Percentiles rank a stretch among this genome's conserved stretches.
These are phyloP conservation scores for Cyclotella distinguenda DNA, from an alignment of 108 stramenopile species.

Conservation along the genomic window DNA sequence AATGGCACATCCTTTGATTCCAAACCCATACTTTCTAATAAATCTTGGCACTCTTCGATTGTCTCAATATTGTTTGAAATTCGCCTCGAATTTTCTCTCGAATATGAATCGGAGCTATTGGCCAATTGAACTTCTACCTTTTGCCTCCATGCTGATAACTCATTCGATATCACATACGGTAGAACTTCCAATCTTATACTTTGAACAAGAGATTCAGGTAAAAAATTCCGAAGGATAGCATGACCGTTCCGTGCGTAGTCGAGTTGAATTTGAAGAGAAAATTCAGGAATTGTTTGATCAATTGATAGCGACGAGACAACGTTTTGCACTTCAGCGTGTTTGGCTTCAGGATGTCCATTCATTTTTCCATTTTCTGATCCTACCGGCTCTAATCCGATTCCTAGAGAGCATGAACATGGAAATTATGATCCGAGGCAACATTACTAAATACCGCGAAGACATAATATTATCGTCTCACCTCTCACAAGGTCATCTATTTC, in stretches of 20 bases:
- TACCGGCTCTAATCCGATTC: conserved; percentile 25
- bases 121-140: conserved; percentile 78
- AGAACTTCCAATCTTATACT: conserved; percentile 46
- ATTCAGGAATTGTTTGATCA: not conserved
- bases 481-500: conserved; percentile 38
- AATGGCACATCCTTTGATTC: conserved; percentile 62
- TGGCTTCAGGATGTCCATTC: not conserved
- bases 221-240: conserved; percentile 64
- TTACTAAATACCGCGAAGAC: not conserved
- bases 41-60: conserved; percentile 52
- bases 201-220: conserved; percentile 35
- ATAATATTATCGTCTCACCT: conserved; percentile 11
- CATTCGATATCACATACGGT: conserved; percentile 40
- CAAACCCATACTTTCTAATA: conserved; percentile 53
- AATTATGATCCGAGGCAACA: not conserved
- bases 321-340: conserved; percentile 3
- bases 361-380: not conserved
- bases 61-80: conserved; percentile 41
- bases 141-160: conserved; percentile 72
- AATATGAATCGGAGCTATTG: conserved; percentile 26
- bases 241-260: conserved; percentile 79
- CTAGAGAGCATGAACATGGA: not conserved
- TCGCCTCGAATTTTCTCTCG: conserved; percentile 28
- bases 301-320: not conserved
- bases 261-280: conserved; percentile 59